Conservation (phyloP, 2,329 filamentous ascomycete species). For the Botrytis fragariae region DNA sequence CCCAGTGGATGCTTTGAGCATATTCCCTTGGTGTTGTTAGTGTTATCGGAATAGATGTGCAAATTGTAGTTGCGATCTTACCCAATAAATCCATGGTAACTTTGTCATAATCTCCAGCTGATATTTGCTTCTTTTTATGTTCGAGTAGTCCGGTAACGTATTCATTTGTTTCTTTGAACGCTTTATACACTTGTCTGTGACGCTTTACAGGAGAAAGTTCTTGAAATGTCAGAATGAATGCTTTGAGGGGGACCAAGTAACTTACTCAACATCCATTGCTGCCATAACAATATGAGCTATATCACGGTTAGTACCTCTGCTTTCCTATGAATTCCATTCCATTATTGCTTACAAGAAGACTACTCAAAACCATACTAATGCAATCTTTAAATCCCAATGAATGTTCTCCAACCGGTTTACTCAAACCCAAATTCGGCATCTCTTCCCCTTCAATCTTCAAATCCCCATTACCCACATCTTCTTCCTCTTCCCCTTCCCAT, state of each 20-base stretch:
- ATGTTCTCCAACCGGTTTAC: neutral
- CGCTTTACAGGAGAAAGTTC: conserved; percentile 42
- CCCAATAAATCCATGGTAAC: conserved; percentile 33
- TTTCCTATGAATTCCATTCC: neutral
- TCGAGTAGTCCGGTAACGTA: conserved; percentile 53
- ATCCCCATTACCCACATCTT: too few species aligned
- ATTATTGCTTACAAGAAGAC: conserved; percentile 37
- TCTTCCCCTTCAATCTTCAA: neutral
- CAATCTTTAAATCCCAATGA: conserved; percentile 50
- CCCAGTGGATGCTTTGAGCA: conserved; percentile 29
- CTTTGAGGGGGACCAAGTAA: neutral
- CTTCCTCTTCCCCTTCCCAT: conserved; percentile 40
- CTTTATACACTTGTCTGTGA: conserved; percentile 42
- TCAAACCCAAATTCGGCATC: conserved; percentile 2
- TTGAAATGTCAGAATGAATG: conserved; percentile 10
- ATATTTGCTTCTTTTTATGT: conserved; percentile 29
- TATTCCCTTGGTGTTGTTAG: conserved; percentile 22
- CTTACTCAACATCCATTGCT: conserved; percentile 44
- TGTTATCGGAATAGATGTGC: neutral
- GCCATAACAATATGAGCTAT: conserved; percentile 38
- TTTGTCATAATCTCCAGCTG: conserved; percentile 27
- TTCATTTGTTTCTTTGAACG: conserved; percentile 47
- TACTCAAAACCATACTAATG: conserved; percentile 47
- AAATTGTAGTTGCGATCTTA: neutral
- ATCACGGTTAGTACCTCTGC: neutral